Conservation (phyloP, 1,284 basidiomycete species). For the Sporisorium graminicola region DNA sequence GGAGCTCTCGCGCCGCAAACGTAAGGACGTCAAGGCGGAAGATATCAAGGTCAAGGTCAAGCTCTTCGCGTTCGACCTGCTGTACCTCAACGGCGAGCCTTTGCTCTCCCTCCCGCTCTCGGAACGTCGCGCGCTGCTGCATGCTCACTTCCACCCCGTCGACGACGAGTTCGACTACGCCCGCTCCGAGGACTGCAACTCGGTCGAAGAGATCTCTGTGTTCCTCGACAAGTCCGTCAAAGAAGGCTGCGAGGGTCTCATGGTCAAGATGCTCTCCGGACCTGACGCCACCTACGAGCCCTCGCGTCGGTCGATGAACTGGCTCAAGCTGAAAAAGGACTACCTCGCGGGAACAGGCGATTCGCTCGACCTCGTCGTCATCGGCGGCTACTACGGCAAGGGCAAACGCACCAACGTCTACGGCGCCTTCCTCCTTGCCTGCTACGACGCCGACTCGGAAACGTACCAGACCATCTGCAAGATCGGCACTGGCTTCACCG, state of each 20-base stretch:
- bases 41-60: constrained; percentile 96
- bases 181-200: constrained; percentile 87
- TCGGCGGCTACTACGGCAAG: constrained; percentile 96
- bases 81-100: constrained; percentile 88
- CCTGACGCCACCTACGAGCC: constrained; percentile 95
- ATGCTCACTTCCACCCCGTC: constrained; percentile 84
- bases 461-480: constrained; percentile 77
- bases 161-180: constrained; percentile 93
- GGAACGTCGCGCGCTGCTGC: constrained; percentile 80
- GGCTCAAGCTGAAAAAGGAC: constrained; percentile 80
- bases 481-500: constrained; percentile 97
- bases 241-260: constrained; percentile 94
- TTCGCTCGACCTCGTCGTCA: constrained; percentile 94
- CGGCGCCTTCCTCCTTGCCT: constrained; percentile 66
- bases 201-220: constrained; percentile 90
- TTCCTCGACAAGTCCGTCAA: constrained; percentile 97
- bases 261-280: constrained; percentile 98
- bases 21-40: constrained; percentile 96
- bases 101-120: constrained; percentile 34
- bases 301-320: constrained; percentile 92
- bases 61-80: constrained; percentile 92
- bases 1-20: constrained; percentile 91
- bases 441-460: constrained; percentile 66
- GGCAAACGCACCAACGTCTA: constrained; percentile 85
- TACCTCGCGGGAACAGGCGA: constrained; percentile 91